A percentile compares a stretch with the other conserved stretches of the same genome.
phyloP scores from a whole-genome alignment of 2,329 filamentous ascomycete species.

The Trichoderma polysporum region DNA sequence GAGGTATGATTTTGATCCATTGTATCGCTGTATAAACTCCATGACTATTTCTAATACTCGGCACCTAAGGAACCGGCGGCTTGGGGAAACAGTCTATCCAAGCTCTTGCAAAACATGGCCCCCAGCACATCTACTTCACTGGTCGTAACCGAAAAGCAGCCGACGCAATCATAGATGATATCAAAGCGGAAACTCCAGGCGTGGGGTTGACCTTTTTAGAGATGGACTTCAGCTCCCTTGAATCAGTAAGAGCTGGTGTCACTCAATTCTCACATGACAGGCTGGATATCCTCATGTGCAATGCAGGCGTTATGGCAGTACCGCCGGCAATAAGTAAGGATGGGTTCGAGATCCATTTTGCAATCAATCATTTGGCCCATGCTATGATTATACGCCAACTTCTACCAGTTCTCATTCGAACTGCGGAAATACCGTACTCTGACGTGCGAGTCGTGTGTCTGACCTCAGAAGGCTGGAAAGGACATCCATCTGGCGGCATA shows the following conservation, averaged over 20 bases:
- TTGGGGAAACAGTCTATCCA: conserved; percentile 58
- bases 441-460: conserved; percentile 32
- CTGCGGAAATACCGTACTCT: conserved; percentile 25
- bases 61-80: conserved; percentile 42
- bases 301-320: conserved; percentile 46
- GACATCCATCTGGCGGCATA: conserved; percentile 30
- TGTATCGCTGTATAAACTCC: background rate
- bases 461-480: conserved; percentile 31
- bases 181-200: conserved; percentile 37
- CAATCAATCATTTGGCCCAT: conserved; percentile 51
- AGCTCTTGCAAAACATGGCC: conserved; percentile 25
- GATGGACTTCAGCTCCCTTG: background rate
- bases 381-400: conserved; percentile 45
- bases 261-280: conserved; percentile 36
- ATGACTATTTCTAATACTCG: background rate
- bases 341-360: conserved; percentile 51
- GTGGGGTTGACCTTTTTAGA: conserved; percentile 39
- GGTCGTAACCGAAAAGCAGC: conserved; percentile 38
- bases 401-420: conserved; percentile 31
- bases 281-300: conserved; percentile 48
- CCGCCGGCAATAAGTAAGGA: conserved; percentile 40
- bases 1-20: background rate
- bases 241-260: conserved; percentile 40
- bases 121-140: conserved; percentile 27
- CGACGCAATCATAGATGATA: background rate